Base-by-base conservation (phyloP, 2,329 filamentous ascomycete genomes). In the Onygena corvina region DNA sequence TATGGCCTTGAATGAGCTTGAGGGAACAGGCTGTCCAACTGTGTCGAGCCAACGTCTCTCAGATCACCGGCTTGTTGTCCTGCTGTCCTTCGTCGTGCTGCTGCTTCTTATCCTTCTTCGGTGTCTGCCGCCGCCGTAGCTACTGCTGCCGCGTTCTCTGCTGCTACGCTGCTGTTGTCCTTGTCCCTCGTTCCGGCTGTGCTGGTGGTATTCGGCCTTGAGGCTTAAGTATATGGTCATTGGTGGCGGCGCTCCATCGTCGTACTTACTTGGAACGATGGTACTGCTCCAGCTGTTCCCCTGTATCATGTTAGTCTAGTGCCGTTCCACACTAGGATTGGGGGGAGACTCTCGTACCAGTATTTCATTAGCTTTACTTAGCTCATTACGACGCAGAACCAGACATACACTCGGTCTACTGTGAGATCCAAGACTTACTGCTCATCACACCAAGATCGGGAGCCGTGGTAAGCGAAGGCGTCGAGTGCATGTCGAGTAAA, bases 211-310 rank as follows among this genome's bases (percentile, higher is more conserved):
- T 40, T 40, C 36, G 36, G 36, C 36, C 36, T 40, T 46, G 42
- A 46, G 42, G 42, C 42, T 46, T 46, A 46, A 46, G 42, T 46
- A 46, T 46, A 30, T 40, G 21, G 25, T 33, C 25, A 46, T 46
- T 46, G 42, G 42, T 46, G 42, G 42, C 42, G 42, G 42, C 29
- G 27, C 40, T 31, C 23, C 42, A 33, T 30, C 29, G 42, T 40
- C 27, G 4, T 29, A 29, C 36, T 40, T 40, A 40, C 36, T 23
- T 40, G 36, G 36, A 25, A 40, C 36, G 36, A 40, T 21, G 20
- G 36, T 23, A 40, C 36, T 40, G 21, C 36, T 40, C 42, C 25
- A 46, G 42, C 42, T 23, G 42, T 46, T 46, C 42, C 42, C 42
- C 42, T 46, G 42, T 46, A 33, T 46, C 42, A 46, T 46, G 42